phyloP scores from a whole-genome alignment of 208 protist species.

The Herpetomonas tarakana region DNA sequence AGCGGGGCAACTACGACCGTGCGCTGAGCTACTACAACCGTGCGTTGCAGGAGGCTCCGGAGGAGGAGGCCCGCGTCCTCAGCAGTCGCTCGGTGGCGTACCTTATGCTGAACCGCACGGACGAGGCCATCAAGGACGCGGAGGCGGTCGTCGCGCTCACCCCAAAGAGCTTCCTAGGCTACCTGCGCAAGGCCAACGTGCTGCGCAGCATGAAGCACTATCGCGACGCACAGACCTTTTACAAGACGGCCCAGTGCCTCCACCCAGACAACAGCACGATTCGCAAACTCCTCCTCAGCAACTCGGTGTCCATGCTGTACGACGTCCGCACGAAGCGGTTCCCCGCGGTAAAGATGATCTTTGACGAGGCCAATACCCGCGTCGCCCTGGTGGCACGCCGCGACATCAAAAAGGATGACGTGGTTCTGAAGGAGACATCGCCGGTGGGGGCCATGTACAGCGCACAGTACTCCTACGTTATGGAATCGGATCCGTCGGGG shows the following conservation, averaged over 20 bases:
- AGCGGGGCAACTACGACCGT: conserved; percentile 46
- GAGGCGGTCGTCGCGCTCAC: conserved; percentile 49
- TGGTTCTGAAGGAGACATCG: conserved; percentile 36
- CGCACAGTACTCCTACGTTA: not conserved
- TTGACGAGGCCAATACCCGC: conserved; percentile 26
- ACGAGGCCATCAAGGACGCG: conserved; percentile 53
- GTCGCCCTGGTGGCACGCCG: conserved; percentile 26
- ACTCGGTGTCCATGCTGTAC: conserved; percentile 68
- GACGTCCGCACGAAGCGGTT: conserved; percentile 33
- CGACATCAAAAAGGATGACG: conserved; percentile 18
- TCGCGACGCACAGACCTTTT: conserved; percentile 62
- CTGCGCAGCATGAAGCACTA: conserved; percentile 62
- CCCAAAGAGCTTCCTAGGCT: conserved; percentile 58
- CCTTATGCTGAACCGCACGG: conserved; percentile 40
- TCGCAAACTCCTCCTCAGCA: conserved; percentile 45
- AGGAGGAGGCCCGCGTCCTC: conserved; percentile 56
- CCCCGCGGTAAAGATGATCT: conserved; percentile 30
- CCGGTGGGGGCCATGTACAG: conserved; percentile 3
- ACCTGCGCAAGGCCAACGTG: conserved; percentile 78
- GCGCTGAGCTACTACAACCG: conserved; percentile 68
- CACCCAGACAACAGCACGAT: conserved; percentile 38
- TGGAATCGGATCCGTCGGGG: not conserved
- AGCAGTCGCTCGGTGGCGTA: conserved; percentile 75
- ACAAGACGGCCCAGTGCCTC: conserved; percentile 48
- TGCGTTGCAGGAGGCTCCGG: conserved; percentile 50